Conservation (phyloP, 768 basidiomycete genomes). For the Coprinopsis marcescibilis region DNA sequence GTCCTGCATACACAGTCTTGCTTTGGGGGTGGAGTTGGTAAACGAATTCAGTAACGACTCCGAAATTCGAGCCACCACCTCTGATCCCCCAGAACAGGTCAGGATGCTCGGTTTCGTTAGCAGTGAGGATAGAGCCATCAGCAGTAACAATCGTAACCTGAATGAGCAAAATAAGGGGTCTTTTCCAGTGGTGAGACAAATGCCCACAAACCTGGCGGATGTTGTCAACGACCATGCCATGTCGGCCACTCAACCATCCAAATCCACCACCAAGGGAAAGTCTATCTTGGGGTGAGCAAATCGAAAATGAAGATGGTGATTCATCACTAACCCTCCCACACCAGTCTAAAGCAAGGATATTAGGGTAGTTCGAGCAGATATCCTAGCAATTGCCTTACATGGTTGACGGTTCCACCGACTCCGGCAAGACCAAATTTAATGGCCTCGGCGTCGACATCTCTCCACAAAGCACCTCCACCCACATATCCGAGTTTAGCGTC, state of each 20-base stretch:
- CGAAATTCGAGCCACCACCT: constrained; percentile 51
- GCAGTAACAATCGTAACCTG: constrained; percentile 42
- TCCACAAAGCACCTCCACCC: constrained; percentile 42
- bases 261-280: constrained; percentile 50
- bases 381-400: too few species aligned
- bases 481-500: constrained; percentile 32
- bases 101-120: constrained; percentile 29
- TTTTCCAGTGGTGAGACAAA: not conserved
- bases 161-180: not conserved
- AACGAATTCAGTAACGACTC: constrained; percentile 50
- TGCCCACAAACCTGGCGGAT: constrained; percentile 27
- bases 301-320: not conserved
- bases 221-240: constrained; percentile 46
- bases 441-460: constrained; percentile 35
- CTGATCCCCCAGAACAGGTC: constrained; percentile 51
- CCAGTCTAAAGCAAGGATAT: constrained; percentile 37
- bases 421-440: constrained; percentile 40
- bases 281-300: constrained; percentile 19
- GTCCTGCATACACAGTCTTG: constrained; percentile 39
- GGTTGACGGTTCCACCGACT: constrained; percentile 41
- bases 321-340: constrained; percentile 37
- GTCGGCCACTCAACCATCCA: constrained; percentile 41
- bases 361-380: too few species aligned
- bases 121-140: constrained; percentile 34
- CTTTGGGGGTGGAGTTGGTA: constrained; percentile 43